Evolutionary conservation across 306 rosid genomes (phyloP).

Genomic region (Chamaecrista fasciculata): DNA sequence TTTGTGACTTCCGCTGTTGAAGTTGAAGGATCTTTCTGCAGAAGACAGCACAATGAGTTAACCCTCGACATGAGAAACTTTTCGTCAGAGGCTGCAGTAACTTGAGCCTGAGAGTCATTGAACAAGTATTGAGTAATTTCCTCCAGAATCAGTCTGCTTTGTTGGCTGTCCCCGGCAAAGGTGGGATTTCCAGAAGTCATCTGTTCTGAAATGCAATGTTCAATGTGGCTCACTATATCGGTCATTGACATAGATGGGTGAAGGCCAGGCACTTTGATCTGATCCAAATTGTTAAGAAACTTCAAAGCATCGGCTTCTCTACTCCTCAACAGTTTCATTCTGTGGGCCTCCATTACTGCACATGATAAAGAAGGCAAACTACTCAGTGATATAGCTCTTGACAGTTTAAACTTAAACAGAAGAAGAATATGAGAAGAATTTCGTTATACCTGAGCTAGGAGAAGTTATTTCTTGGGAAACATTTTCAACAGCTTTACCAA

Average conservation of each 20-base stretch:
- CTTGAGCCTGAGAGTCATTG: slow-evolving; percentile 53
- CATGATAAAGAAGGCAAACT: slow-evolving; percentile 5
- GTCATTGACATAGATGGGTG: slow-evolving; percentile 68
- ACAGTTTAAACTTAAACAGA: not conserved
- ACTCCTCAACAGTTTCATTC: slow-evolving; percentile 35
- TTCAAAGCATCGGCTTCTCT: slow-evolving; percentile 42
- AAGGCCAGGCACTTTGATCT: slow-evolving; percentile 64
- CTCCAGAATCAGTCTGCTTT: slow-evolving; percentile 47
- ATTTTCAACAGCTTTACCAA: slow-evolving; percentile 46
- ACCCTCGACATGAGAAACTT: slow-evolving; percentile 67
- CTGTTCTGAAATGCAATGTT: slow-evolving; percentile 60
- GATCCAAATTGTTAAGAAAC: slow-evolving; percentile 49
- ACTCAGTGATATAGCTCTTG: not conserved
- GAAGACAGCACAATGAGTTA: slow-evolving; percentile 67
- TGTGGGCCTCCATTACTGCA: slow-evolving; percentile 39
- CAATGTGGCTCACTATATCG: slow-evolving; percentile 63
- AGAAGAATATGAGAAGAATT: not conserved
- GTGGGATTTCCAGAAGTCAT: slow-evolving; percentile 41
- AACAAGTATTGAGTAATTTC: slow-evolving; percentile 65
- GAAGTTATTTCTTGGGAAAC: slow-evolving; percentile 55
- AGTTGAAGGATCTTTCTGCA: slow-evolving; percentile 62
- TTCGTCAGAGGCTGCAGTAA: slow-evolving; percentile 48
- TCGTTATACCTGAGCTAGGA: slow-evolving; percentile 58
- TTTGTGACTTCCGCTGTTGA: slow-evolving; percentile 35
- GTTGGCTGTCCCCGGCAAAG: slow-evolving; percentile 34